Evolutionary conservation across 805 yeast genomes (phyloP).

Genomic region (Danielia oregonensis): DNA sequence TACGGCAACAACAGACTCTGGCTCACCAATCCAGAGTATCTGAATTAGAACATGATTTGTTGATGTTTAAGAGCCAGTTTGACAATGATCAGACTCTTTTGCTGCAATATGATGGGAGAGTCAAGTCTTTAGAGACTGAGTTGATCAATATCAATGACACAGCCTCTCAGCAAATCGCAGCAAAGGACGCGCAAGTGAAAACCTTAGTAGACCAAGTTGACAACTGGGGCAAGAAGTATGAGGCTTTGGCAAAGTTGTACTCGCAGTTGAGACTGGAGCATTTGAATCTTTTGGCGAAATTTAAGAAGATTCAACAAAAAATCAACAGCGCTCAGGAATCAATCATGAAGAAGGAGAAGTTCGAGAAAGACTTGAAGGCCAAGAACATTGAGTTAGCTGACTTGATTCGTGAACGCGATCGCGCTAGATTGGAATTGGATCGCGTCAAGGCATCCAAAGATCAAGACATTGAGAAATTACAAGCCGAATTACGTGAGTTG

Average conservation of each 20-base stretch:
- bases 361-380: constrained; percentile 79
- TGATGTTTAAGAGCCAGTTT: constrained; percentile 72
- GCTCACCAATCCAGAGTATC: constrained; percentile 78
- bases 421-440: constrained; percentile 81
- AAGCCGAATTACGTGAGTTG: constrained; percentile 59
- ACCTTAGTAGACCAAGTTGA: constrained; percentile 69
- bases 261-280: constrained; percentile 92
- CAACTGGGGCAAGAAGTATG: constrained; percentile 84
- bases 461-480: constrained; percentile 60
- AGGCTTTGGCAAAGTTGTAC: constrained; percentile 81
- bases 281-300: constrained; percentile 68
- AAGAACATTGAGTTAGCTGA: constrained; percentile 88
- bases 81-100: constrained; percentile 81
- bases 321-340: constrained; percentile 90
- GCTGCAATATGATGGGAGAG: constrained; percentile 84
- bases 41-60: constrained; percentile 76
- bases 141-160: constrained; percentile 55
- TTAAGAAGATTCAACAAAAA: constrained; percentile 78
- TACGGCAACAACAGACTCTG: constrained; percentile 63
- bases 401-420: constrained; percentile 81
- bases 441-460: constrained; percentile 61
- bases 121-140: constrained; percentile 76
- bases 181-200: constrained; percentile 69
- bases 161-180: constrained; percentile 66
- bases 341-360: constrained; percentile 72